These are phyloP conservation scores for Nyctanthes arbortristis DNA, from an alignment of 257 asterid species.

Conservation along the genomic window DNA sequence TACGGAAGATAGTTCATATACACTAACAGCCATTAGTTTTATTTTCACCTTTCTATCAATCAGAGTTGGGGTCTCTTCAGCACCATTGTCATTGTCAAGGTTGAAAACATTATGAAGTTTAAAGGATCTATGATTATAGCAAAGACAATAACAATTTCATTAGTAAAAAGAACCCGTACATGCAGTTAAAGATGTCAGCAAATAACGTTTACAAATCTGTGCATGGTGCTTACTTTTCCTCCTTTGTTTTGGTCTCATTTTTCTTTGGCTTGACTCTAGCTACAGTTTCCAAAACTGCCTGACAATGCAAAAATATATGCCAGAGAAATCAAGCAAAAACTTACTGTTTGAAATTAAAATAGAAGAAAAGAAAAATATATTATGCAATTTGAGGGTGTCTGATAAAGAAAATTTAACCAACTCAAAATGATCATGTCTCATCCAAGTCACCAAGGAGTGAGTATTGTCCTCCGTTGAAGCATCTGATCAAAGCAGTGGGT, in stretches of 20 bases:
- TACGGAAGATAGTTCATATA: neutral
- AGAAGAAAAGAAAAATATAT: neutral
- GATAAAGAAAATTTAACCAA: conserved; percentile 2
- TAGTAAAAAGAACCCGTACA: conserved; percentile 20
- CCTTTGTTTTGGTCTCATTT: conserved; percentile 72
- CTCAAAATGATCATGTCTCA: neutral
- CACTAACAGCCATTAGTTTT: neutral
- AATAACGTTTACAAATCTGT: neutral
- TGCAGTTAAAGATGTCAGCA: conserved; percentile 17
- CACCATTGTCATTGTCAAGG: conserved; percentile 94
- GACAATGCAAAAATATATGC: conserved; percentile 31
- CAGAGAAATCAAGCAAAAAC: conserved; percentile 24
- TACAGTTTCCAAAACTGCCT: conserved; percentile 98
- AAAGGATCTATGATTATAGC: conserved; percentile 61
- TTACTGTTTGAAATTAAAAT: neutral
- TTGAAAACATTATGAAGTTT: conserved; percentile 85
- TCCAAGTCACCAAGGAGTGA: neutral
- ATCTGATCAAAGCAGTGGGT: neutral
- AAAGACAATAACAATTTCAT: conserved; percentile 14
- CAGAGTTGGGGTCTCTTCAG: conserved; percentile 92
- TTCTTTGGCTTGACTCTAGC: conserved; percentile 98
- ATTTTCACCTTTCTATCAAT: conserved; percentile 89
- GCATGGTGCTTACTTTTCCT: conserved; percentile 62
- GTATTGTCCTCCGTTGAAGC: neutral
- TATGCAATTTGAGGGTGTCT: conserved; percentile 2